These are phyloP conservation scores for Botryosphaeria dothidea DNA, from an alignment of 2,329 filamentous ascomycete genomes.

Conservation along the genomic window DNA sequence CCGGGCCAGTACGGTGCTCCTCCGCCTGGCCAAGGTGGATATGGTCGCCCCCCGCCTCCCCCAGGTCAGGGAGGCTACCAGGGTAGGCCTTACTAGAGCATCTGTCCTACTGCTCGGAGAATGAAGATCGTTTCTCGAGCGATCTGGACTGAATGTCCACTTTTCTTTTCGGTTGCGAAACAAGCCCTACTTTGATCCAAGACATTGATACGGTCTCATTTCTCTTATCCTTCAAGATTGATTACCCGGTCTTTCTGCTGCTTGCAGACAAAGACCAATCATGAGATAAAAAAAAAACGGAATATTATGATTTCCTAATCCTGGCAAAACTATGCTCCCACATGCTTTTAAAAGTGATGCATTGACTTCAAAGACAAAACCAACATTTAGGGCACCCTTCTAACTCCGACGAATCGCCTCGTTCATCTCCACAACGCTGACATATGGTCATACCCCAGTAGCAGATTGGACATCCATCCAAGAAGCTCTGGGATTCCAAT, in stretches of 20 bases:
- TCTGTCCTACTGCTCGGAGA: neutral
- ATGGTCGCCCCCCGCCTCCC: constrained; percentile 29
- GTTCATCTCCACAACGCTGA: no score
- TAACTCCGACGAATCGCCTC: no score
- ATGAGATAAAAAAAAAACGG: neutral
- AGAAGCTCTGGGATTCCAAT: no score
- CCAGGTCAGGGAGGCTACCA: constrained; percentile 15
- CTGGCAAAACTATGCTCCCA: neutral
- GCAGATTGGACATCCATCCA: no score
- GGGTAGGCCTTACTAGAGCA: constrained; percentile 8
- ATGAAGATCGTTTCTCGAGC: neutral
- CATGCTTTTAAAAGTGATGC: neutral
- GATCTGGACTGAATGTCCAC: neutral
- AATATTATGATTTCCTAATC: neutral
- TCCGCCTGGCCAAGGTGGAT: constrained; percentile 34
- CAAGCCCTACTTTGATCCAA: neutral
- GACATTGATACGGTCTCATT: constrained; percentile 4
- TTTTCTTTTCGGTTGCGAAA: neutral
- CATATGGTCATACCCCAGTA: no score
- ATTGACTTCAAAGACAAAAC: neutral
- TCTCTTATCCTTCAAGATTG: neutral
- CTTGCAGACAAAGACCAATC: neutral
- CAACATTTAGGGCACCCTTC: neutral
- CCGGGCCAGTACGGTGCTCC: constrained; percentile 27
- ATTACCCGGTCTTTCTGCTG: neutral